Evolutionary conservation across 2,329 filamentous ascomycete genomes (phyloP).

Genomic region (Teratosphaeria nubilosa): DNA sequence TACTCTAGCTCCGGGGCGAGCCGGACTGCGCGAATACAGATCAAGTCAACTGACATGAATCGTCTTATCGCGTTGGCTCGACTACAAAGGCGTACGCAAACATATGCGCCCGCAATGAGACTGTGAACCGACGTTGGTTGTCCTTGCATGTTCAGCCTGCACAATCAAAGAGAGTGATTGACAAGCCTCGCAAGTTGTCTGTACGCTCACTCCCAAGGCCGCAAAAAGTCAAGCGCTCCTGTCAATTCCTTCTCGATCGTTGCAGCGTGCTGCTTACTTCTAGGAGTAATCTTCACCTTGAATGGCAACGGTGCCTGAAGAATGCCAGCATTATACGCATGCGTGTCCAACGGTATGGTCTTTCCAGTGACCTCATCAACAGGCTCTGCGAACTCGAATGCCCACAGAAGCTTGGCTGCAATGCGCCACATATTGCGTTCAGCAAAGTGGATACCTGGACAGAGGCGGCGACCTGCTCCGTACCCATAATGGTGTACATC

Average conservation of each 20-base stretch:
- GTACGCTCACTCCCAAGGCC: background rate
- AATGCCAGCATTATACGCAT: background rate
- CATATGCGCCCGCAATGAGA: background rate
- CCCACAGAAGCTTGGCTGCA: slow-evolving; percentile 39
- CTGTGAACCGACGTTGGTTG: too few species aligned
- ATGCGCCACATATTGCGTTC: slow-evolving; percentile 38
- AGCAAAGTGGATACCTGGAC: slow-evolving; percentile 41
- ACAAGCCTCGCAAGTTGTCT: background rate
- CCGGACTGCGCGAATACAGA: too few species aligned
- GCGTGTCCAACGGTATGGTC: background rate
- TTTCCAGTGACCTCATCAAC: background rate
- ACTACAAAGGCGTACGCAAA: background rate
- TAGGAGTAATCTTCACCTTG: background rate
- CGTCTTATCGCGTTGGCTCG: too few species aligned
- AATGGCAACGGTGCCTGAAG: background rate
- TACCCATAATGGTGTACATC: slow-evolving; percentile 35
- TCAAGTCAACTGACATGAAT: too few species aligned
- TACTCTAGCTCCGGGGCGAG: too few species aligned
- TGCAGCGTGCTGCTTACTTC: background rate
- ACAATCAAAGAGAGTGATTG: background rate
- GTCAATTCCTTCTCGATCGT: background rate
- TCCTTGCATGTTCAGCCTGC: slow-evolving; percentile 1
- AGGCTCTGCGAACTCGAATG: slow-evolving; percentile 27
- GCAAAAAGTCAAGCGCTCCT: background rate
- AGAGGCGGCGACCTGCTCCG: slow-evolving; percentile 40